Evolutionary conservation across 2,329 filamentous ascomycete species (phyloP), one percentile per base, ranked within the genome.

Genomic region (Lachnellula arida): DNA sequence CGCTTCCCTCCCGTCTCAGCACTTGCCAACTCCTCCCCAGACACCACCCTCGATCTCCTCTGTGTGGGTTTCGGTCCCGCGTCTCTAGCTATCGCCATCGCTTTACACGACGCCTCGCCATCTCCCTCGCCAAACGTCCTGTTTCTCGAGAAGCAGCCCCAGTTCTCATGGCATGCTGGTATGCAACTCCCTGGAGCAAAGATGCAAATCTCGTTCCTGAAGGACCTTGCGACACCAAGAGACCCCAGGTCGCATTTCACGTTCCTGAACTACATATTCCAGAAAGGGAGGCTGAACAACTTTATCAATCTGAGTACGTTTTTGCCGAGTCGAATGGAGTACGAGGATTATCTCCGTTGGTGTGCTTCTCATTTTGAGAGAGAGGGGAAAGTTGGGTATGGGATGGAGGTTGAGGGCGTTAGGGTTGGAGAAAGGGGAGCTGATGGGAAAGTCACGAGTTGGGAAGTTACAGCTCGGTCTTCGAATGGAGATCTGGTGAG

Each of bases 141-240:
- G 46, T 97, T 97, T 73, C 74, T 97, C 23, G 93, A 97, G 76
- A 88, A 89, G 72, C 93, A 97, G 73, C 68, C 78, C 34, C 76
- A 80, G 48, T 97, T 97, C 69, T 84, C 88, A 56, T 97, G 93
- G 93, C 93, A 97, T 72, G 86, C 91, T 0, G 93, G 93, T 57
- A 97, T 97, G 93, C 84, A 97, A 57, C 81, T 97, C 3, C 90
- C 91, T 0, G 92, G 91, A 5, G 89, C 92, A 51, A 91, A 88
- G 75, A 97, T 97, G 93, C 93, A 97, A 71, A 97, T 97, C 65
- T 95, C 90, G 9, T 97, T 96, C 76, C 81, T 97, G 75, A 97
- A 97, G 76, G 93, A 97, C 70, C 82, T 97, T 72, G 93, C 93
- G 3, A 94, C 90, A 3, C 79, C 96, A 63, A 82, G 93, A 56